Conservation (phyloP, 106 monocot species). For the Narthecium ossifragum region DNA sequence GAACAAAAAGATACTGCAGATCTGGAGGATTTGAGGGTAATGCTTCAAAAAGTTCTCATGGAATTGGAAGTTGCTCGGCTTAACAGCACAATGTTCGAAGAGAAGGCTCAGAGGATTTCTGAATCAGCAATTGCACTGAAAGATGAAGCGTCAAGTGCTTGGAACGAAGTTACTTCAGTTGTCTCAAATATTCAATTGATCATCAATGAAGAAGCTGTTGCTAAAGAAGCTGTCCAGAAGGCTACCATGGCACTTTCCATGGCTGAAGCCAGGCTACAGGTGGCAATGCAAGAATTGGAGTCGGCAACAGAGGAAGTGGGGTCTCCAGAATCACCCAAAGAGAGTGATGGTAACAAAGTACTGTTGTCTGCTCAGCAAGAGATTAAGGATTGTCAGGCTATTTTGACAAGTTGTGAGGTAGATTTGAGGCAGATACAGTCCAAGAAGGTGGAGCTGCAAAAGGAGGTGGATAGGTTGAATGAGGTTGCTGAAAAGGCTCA, state of each 20-base stretch:
- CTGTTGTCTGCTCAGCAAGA: slow-evolving; percentile 58
- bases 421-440: slow-evolving; percentile 52
- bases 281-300: slow-evolving; percentile 43
- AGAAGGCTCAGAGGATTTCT: slow-evolving; percentile 83
- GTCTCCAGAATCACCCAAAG: slow-evolving; percentile 11
- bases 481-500: slow-evolving; percentile 82
- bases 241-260: slow-evolving; percentile 89
- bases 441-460: slow-evolving; percentile 71
- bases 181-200: slow-evolving; percentile 75
- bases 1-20: slow-evolving; percentile 33
- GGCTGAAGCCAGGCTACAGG: slow-evolving; percentile 76
- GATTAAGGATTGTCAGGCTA: slow-evolving; percentile 39
- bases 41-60: slow-evolving; percentile 59
- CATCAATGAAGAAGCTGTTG: slow-evolving; percentile 51
- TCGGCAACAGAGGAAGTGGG: slow-evolving; percentile 22
- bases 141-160: slow-evolving; percentile 73
- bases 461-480: slow-evolving; percentile 76
- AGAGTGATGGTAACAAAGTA: slow-evolving; percentile 27
- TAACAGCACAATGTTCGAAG: slow-evolving; percentile 89
- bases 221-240: slow-evolving; percentile 85
- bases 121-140: slow-evolving; percentile 81
- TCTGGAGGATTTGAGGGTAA: slow-evolving; percentile 50
- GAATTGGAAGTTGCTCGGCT: slow-evolving; percentile 78
- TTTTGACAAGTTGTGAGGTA: slow-evolving; percentile 47
- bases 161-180: slow-evolving; percentile 45